Percentiles rank a stretch among this genome's conserved stretches.
Conservation (phyloP, 2,329 filamentous ascomycete species). For the Hypomyces rosellus region DNA sequence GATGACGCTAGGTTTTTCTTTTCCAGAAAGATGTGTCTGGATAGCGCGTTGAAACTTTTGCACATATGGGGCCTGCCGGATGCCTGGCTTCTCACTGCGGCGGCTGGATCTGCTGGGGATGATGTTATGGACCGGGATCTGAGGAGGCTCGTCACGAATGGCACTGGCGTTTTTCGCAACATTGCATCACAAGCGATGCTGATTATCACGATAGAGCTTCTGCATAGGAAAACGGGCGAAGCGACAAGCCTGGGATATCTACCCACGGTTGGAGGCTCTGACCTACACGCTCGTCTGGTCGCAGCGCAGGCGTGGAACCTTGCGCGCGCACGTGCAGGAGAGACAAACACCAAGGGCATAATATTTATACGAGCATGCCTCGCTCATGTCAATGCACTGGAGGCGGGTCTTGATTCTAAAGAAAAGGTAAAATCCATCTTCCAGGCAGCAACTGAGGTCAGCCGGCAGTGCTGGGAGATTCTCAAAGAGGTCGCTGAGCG, state of each 20-base stretch:
- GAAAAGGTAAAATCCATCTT: slow-evolving; percentile 27
- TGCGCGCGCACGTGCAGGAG: slow-evolving; percentile 32
- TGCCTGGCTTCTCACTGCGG: slow-evolving; percentile 14
- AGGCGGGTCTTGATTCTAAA: slow-evolving; percentile 20
- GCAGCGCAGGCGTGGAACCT: slow-evolving; percentile 26
- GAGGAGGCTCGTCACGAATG: slow-evolving; percentile 32
- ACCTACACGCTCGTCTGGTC: slow-evolving; percentile 26
- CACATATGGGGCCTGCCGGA: slow-evolving; percentile 26
- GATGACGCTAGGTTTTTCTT: slow-evolving; percentile 45
- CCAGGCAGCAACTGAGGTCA: slow-evolving; percentile 19
- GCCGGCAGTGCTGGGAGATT: slow-evolving; percentile 24
- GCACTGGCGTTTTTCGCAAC: slow-evolving; percentile 37
- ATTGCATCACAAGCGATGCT: slow-evolving; percentile 34
- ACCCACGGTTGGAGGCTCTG: slow-evolving; percentile 24
- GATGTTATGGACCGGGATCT: slow-evolving; percentile 15
- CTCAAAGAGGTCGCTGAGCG: slow-evolving; percentile 28
- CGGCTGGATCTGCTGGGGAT: slow-evolving; percentile 3
- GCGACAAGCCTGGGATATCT: slow-evolving; percentile 23
- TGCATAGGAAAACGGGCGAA: slow-evolving; percentile 39
- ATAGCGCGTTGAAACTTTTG: slow-evolving; percentile 32
- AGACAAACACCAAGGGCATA: slow-evolving; percentile 38
- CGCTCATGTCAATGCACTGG: slow-evolving; percentile 30
- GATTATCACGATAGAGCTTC: slow-evolving; percentile 40
- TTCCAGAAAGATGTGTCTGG: slow-evolving; percentile 44
- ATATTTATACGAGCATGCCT: slow-evolving; percentile 27